Base-by-base conservation (phyloP, 768 basidiomycete species). In the Suillus lakei region DNA sequence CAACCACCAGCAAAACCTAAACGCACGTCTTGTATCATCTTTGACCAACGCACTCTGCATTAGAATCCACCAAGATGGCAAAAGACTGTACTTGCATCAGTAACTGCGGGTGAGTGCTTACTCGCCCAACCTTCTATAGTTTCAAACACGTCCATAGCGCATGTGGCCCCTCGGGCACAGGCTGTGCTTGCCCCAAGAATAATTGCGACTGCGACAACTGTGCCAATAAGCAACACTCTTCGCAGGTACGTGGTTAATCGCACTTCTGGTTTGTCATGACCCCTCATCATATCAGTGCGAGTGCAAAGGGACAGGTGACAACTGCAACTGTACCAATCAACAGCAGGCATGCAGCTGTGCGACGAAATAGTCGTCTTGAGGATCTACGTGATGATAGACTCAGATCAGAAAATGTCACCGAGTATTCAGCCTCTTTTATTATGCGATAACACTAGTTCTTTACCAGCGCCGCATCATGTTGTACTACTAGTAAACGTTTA, bases 181-280 rank as follows among this genome's bases (percentile, higher is more conserved):
- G 72, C 41, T 80, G 78, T 53, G 16, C 62, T 3, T 80, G 79
- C 60, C 48, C 74, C 2, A 76, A 73, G 64, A 71, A 70, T 61
- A 68, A 68, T 48, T 80, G 79, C 51, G 58, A 72, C 51, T 80
- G 79, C 69, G 23, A 63, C 9, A 41, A 66, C 23, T 80, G 79
- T 65, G 64, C 64, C 5, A 80, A 80, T 43, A 74, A 71, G 56
- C 63, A 71, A 10, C 71, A 72, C 48, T 69, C 76, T 26, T 34
- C 53, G 23, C 70, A 77, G 58, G 74, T 72, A 48, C 18, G 56
- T 30, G 15, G 12, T 30, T 30, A 30, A 44, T n/a, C 10, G 41
- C 46, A 9, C 4, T 4, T 13, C 18, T n/a, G 12, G 5, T 30
- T 21, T 12, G 32, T 15, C 12, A 13, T 16, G 26, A 21, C 3